Conservation (phyloP, 202 grass and related monocot species). For the Musa balbisiana region DNA sequence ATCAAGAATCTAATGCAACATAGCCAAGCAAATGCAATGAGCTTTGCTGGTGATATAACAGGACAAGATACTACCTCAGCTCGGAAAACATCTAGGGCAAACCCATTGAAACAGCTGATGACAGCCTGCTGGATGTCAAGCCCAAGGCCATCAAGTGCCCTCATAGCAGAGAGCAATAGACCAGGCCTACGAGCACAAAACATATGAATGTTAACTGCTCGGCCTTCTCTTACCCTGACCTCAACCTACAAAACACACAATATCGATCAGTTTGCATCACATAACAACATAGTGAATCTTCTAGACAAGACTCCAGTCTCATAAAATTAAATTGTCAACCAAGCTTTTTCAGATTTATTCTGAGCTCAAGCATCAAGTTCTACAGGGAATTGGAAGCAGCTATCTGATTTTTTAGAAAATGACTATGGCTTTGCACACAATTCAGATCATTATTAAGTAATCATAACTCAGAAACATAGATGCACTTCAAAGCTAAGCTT, state of each 20-base stretch:
- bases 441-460: no score
- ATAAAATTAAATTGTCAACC: no score
- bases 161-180: conserved; percentile 73
- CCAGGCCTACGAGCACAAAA: conserved; percentile 75
- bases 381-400: no score
- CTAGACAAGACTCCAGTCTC: not conserved
- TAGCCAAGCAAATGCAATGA: not conserved
- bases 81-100: conserved; percentile 78
- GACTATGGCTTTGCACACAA: no score
- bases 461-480: no score
- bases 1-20: not conserved
- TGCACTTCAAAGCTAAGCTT: no score
- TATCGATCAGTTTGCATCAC: not conserved
- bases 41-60: not conserved
- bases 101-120: conserved; percentile 91
- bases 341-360: no score
- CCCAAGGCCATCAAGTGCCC: conserved; percentile 63
- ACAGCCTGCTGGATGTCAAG: conserved; percentile 93
- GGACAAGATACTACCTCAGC: conserved; percentile 57
- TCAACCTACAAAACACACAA: conserved; percentile 51
- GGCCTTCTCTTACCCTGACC: conserved; percentile 80
- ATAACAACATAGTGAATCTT: not conserved
- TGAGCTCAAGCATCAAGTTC: no score
- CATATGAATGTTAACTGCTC: conserved; percentile 90
- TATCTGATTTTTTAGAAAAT: no score